Evolutionary conservation across 495 filamentous ascomycete species (phyloP).

Genomic region (Hyaloscypha bicolor): DNA sequence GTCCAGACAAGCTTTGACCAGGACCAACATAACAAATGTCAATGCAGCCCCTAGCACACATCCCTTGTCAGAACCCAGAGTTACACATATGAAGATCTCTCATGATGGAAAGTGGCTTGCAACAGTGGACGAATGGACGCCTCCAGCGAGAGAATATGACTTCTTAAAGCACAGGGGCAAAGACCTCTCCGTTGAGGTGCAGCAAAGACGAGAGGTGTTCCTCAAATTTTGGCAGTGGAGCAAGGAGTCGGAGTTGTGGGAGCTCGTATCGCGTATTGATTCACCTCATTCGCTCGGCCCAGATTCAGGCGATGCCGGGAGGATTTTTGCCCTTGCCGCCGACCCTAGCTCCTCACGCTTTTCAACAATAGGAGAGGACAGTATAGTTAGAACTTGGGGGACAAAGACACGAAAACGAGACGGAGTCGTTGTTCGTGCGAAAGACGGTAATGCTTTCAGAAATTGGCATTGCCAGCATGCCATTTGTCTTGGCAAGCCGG

Average conservation of each 20-base stretch:
- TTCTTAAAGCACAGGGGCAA: slow-evolving; percentile 42
- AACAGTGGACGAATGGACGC: slow-evolving; percentile 87
- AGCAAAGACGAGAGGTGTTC: slow-evolving; percentile 64
- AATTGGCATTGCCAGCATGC: slow-evolving; percentile 73
- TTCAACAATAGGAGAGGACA: slow-evolving; percentile 82
- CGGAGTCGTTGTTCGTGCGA: slow-evolving; percentile 58
- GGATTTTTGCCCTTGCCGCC: slow-evolving; percentile 69
- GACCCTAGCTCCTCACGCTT: slow-evolving; percentile 70
- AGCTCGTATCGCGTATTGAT: slow-evolving; percentile 79
- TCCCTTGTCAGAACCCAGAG: slow-evolving; percentile 70
- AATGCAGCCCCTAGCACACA: slow-evolving; percentile 71
- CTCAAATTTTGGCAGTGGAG: slow-evolving; percentile 91
- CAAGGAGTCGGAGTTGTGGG: slow-evolving; percentile 61
- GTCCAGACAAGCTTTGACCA: slow-evolving; percentile 80
- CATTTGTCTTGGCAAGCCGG: slow-evolving; percentile 54
- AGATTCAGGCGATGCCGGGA: slow-evolving; percentile 43
- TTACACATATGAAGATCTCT: slow-evolving; percentile 71
- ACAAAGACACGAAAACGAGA: slow-evolving; percentile 64
- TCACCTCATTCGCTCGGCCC: slow-evolving; percentile 66
- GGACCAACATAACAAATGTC: slow-evolving; percentile 82
- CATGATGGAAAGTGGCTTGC: slow-evolving; percentile 87
- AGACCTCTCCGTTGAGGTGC: slow-evolving; percentile 45
- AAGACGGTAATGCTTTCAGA: slow-evolving; percentile 53
- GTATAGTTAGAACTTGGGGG: slow-evolving; percentile 75
- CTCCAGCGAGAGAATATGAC: slow-evolving; percentile 64